Evolutionary conservation across 2,329 filamentous ascomycete species (phyloP).

Genomic region (Gaeumannomyces sp.): DNA sequence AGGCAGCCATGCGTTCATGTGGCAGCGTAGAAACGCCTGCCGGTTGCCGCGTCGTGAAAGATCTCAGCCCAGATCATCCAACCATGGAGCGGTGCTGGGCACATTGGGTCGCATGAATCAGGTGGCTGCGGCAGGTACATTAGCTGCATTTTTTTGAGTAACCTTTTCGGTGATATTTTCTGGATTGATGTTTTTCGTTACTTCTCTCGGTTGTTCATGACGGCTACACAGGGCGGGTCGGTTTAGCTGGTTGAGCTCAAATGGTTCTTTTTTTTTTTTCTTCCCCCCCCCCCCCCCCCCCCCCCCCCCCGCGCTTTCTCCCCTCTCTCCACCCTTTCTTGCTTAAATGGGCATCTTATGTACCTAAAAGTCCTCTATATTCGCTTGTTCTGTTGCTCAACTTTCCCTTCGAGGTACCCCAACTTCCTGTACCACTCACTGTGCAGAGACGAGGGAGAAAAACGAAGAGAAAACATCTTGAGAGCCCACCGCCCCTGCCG

Average conservation of each 20-base stretch:
- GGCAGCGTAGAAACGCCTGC: no score
- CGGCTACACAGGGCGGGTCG: background rate
- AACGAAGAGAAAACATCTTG: background rate
- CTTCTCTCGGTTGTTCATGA: background rate
- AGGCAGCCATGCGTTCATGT: background rate
- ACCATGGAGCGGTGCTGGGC: no score
- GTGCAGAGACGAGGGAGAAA: background rate
- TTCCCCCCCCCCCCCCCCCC: background rate
- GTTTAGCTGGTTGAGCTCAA: background rate
- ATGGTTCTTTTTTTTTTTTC: constrained; percentile 5
- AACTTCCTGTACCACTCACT: background rate
- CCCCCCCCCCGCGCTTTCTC: no score
- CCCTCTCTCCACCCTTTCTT: background rate
- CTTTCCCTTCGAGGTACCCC: no score
- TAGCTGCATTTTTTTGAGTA: background rate
- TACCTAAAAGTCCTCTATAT: no score
- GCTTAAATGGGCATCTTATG: background rate
- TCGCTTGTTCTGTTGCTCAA: no score
- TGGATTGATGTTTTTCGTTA: background rate
- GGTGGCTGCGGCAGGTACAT: background rate
- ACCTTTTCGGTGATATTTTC: background rate
- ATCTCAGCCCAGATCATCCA: background rate
- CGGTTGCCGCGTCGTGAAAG: no score
- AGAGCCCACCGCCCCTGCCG: background rate
- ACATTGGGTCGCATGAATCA: background rate